Evolutionary conservation across 148 eudicot genomes (phyloP).

Genomic region (Vaccinium vitisidaea): DNA sequence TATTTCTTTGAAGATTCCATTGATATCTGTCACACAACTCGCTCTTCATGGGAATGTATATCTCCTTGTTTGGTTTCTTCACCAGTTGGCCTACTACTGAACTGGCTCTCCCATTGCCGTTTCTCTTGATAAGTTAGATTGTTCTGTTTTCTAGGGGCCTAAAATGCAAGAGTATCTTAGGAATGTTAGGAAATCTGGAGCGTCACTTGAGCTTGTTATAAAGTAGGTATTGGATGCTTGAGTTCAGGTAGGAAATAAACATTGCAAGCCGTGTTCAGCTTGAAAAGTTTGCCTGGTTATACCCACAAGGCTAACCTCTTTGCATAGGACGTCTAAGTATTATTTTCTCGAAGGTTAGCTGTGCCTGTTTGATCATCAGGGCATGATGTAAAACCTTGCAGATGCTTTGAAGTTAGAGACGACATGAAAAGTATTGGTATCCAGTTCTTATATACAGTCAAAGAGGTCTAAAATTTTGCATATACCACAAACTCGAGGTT

Average conservation of each 20-base stretch:
- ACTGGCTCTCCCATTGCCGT: neutral
- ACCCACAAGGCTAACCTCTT: neutral
- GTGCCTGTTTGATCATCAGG: neutral
- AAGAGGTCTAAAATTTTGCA: neutral
- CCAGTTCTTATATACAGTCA: neutral
- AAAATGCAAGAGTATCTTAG: no score
- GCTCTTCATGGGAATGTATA: neutral
- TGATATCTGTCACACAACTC: neutral
- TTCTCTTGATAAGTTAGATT: neutral
- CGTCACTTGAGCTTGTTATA: neutral
- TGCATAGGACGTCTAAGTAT: neutral
- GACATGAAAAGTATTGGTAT: neutral
- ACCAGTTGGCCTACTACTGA: neutral
- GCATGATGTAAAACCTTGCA: neutral
- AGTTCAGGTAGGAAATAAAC: neutral
- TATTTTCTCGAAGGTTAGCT: neutral
- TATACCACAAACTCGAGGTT: neutral
- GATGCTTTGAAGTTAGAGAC: neutral
- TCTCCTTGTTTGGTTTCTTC: neutral
- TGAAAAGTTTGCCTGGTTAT: neutral
- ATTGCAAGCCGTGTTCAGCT: neutral
- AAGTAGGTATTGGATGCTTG: neutral
- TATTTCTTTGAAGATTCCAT: neutral
- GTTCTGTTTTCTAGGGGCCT: no score
- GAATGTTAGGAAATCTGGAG: no score